Conservation (phyloP, 495 filamentous ascomycete genomes). For the Lepidopterella palustris region DNA sequence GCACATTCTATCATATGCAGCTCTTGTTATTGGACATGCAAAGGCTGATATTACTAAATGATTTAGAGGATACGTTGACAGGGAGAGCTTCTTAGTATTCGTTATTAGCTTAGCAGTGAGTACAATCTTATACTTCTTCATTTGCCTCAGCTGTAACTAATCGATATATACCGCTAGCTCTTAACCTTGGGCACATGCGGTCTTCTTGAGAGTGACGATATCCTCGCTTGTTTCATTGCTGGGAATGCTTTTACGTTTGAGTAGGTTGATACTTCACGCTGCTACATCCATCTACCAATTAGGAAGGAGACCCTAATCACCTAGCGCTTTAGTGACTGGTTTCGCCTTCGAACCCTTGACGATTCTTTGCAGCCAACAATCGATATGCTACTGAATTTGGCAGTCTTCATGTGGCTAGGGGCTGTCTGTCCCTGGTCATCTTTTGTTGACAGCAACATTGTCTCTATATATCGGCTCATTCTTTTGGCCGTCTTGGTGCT, state of each 20-base stretch:
- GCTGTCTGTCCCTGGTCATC: conserved; percentile 75
- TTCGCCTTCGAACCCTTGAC: conserved; percentile 78
- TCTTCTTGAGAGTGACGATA: conserved; percentile 84
- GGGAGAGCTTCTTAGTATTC: conserved; percentile 87
- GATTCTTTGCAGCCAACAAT: conserved; percentile 88
- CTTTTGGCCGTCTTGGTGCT: conserved; percentile 74
- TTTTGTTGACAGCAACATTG: conserved; percentile 61
- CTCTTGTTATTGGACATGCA: too few relatives aligned
- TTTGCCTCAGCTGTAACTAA: neutral
- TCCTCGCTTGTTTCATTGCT: conserved; percentile 88
- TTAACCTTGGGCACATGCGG: conserved; percentile 85
- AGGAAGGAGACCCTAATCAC: neutral
- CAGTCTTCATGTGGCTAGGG: conserved; percentile 89
- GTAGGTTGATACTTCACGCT: too few relatives aligned
- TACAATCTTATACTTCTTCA: too few relatives aligned
- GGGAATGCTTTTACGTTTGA: conserved; percentile 88
- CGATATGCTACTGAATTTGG: conserved; percentile 77
- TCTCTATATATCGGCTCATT: conserved; percentile 73
- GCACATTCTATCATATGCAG: too few relatives aligned
- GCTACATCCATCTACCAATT: too few relatives aligned
- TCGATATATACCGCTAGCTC: conserved; percentile 34
- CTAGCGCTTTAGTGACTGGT: conserved; percentile 61
- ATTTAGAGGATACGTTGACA: conserved; percentile 77
- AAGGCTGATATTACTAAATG: too few relatives aligned
- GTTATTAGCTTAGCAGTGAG: conserved; percentile 71